Base-by-base conservation (phyloP, 768 basidiomycete genomes). In the Clavulina sp. region DNA sequence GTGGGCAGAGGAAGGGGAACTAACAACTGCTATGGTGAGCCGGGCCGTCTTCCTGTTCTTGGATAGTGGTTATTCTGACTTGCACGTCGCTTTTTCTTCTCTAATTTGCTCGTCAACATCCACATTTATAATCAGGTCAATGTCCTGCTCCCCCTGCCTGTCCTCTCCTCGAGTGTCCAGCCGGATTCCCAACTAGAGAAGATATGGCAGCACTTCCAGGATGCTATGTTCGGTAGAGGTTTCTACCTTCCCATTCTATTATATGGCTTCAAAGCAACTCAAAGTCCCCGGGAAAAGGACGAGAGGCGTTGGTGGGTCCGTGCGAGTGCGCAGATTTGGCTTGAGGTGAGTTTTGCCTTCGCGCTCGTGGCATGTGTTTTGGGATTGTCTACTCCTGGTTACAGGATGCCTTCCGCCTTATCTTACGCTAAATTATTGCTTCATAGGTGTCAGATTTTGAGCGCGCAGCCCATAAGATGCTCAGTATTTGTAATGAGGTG, bases 1-100 rank as follows among this genome's bases (percentile, higher is more conserved):
- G 3, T 67, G 88, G 68, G 80, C 85, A 52, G 72, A 75, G 41
- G 65, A 66, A 1, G 69, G 69, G 16, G 75, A 78, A 52, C 63
- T 84, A 13, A 84, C 81, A 0, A 65, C 76, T 9, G 77, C 72
- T 56, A 86, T 89, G 84, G 84, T 83, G 28, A 40, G 65, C 57
- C n/a, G n/a, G n/a, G n/a, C n/a, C n/a, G n/a, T n/a, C n/a, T n/a
- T n/a, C n/a, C n/a, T n/a, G n/a, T 7, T n/a, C 6, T 51, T 18
- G 40, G 28, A 5, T 21, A 9, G 19, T n/a, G 9, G 19, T 16
- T 3, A n/a, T n/a, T n/a, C n/a, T n/a, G n/a, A n/a, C n/a, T n/a
- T 3, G 18, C 49, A 43, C 4, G 51, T 30, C 5, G 34, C 19
- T 7, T 19, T 7, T 19, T 7, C 34, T 7, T 19, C 34, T 7